A percentile compares a stretch with the other conserved stretches of the same genome.
phyloP scores from a whole-genome alignment of 2,329 filamentous ascomycete genomes.

The Clarireedia homoeocarpa region DNA sequence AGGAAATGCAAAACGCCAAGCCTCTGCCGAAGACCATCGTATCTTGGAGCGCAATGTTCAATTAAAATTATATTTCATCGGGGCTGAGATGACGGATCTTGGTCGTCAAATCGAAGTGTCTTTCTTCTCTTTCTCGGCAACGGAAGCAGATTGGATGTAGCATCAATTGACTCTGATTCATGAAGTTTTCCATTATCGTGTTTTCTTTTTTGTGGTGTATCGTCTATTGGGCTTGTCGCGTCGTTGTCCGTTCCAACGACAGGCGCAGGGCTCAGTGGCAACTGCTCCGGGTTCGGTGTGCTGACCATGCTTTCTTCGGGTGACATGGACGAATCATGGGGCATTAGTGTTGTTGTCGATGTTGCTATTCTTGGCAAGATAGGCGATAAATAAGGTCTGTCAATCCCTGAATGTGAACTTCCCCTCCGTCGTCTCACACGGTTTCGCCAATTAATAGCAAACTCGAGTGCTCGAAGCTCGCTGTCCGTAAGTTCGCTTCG shows the following conservation, averaged over 20 bases:
- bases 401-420: neutral
- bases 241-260: neutral
- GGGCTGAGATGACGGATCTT: too few relatives aligned
- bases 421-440: neutral
- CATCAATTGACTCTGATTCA: neutral
- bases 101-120: neutral
- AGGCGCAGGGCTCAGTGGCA: neutral
- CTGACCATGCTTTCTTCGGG: neutral
- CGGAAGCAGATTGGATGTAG: neutral
- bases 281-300: neutral
- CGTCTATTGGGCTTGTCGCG: fast-evolving
- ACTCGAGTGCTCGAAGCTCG: neutral
- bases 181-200: neutral
- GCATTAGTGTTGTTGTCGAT: neutral
- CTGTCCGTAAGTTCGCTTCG: neutral
- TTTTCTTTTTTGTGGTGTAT: neutral
- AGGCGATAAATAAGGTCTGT: neutral
- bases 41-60: too few relatives aligned
- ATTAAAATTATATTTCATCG: too few relatives aligned
- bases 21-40: too few relatives aligned
- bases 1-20: too few relatives aligned
- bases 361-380: too few relatives aligned
- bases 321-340: neutral
- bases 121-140: neutral
- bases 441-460: neutral